phyloP scores from a whole-genome alignment of 495 filamentous ascomycete species.

The Aspergillus nidulans region DNA sequence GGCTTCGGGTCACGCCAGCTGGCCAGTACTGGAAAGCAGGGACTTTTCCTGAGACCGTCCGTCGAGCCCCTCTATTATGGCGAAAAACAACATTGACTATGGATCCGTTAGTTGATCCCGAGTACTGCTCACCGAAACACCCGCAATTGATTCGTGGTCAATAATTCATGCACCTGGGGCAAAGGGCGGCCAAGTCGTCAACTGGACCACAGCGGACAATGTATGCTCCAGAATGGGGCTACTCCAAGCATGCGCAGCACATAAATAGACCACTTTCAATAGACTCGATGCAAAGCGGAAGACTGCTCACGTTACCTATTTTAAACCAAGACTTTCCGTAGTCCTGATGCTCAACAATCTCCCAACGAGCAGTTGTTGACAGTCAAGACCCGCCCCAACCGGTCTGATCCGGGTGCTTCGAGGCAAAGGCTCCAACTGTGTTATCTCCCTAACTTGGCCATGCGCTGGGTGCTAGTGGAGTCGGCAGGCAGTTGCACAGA shows the following conservation, averaged over 20 bases:
- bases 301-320: not conserved
- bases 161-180: conserved; percentile 6
- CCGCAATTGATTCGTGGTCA: not conserved
- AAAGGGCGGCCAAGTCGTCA: not conserved
- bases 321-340: not conserved
- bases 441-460: not conserved
- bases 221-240: not conserved
- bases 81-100: not conserved
- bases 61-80: not conserved
- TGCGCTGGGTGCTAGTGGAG: not conserved
- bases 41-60: not conserved
- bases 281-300: not conserved
- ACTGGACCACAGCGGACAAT: conserved; percentile 3
- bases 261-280: conserved; percentile 2
- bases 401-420: not conserved
- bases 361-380: not conserved
- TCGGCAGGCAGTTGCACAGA: conserved; percentile 1
- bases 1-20: not conserved
- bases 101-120: not conserved
- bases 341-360: not conserved
- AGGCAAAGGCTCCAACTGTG: not conserved
- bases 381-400: not conserved
- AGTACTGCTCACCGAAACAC: not conserved
- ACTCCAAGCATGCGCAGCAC: not conserved
- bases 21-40: not conserved